A percentile compares a stretch with the other conserved stretches of the same genome.
These are phyloP conservation scores for Canna indica DNA, from an alignment of 176 grass and related monocot genomes.

Conservation along the genomic window DNA sequence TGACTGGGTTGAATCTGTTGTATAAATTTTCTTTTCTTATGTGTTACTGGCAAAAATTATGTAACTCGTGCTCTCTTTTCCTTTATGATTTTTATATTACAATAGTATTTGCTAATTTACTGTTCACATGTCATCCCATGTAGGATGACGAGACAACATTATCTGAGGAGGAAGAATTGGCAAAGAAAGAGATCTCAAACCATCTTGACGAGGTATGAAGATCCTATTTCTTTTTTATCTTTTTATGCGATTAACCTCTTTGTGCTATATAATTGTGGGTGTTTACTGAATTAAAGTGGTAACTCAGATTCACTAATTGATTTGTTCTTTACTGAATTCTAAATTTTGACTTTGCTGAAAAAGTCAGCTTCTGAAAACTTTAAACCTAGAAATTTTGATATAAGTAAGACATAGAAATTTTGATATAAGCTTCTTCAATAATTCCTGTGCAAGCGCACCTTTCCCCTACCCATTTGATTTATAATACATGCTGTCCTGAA, in stretches of 20 bases:
- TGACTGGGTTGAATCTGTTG: too few relatives aligned
- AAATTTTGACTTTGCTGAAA: too few relatives aligned
- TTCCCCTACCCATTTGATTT: too few relatives aligned
- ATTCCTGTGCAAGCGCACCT: too few relatives aligned
- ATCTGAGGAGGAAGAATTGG: slow-evolving; percentile 89
- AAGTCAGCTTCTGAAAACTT: too few relatives aligned
- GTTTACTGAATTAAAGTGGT: neutral
- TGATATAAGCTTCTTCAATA: too few relatives aligned
- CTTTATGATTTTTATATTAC: slow-evolving; percentile 3
- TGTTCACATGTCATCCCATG: slow-evolving; percentile 21
- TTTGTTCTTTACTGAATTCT: too few relatives aligned
- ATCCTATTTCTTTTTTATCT: neutral
- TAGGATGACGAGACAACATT: slow-evolving; percentile 96
- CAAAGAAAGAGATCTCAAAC: slow-evolving; percentile 60
- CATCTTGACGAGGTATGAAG: slow-evolving; percentile 52
- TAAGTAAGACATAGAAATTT: too few relatives aligned
- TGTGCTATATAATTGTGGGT: neutral
- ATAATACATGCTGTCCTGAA: too few relatives aligned
- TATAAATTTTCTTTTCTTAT: neutral
- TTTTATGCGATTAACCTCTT: neutral
- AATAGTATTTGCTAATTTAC: slow-evolving; percentile 5
- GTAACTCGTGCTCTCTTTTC: slow-evolving; percentile 8
- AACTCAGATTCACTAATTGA: neutral
- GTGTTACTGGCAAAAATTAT: neutral
- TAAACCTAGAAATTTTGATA: too few relatives aligned